A percentile compares a stretch with the other conserved stretches of the same genome.
Evolutionary conservation across 75 land plant species (phyloP).

Genomic region (Selaginella tamariscina): DNA sequence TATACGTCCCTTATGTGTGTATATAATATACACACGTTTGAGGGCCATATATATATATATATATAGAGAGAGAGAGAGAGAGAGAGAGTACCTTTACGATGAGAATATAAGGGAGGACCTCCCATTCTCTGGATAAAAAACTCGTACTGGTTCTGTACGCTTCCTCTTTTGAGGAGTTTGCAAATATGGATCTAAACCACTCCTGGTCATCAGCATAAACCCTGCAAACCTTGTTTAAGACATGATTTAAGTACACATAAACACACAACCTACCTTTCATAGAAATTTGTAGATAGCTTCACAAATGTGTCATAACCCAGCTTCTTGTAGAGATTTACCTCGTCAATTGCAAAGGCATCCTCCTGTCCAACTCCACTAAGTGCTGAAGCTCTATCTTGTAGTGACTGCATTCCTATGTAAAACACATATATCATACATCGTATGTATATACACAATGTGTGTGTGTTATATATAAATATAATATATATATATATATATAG

Average conservation of each 20-base stretch:
- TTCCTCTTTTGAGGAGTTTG: slow-evolving; percentile 62
- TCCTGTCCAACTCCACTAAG: slow-evolving; percentile 56
- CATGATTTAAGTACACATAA: not conserved
- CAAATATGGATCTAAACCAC: slow-evolving; percentile 81
- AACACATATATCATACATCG: not conserved
- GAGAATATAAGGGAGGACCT: slow-evolving; percentile 71
- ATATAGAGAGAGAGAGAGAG: not conserved
- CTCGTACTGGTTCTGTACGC: slow-evolving; percentile 88
- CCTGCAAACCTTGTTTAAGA: slow-evolving; percentile 25
- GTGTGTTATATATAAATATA: too few relatives aligned
- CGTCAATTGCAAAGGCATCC: slow-evolving; percentile 80
- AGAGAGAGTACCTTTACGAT: slow-evolving; percentile 46
- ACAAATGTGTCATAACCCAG: slow-evolving; percentile 67
- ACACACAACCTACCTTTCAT: slow-evolving; percentile 39
- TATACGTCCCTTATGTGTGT: too few relatives aligned
- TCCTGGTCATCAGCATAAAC: slow-evolving; percentile 83
- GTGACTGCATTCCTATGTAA: slow-evolving; percentile 46
- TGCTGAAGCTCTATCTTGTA: slow-evolving; percentile 63
- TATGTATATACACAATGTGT: not conserved
- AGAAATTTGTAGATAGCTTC: slow-evolving; percentile 80
- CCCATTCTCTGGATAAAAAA: slow-evolving; percentile 94
- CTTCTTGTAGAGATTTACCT: slow-evolving; percentile 47
- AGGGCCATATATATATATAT: not conserved
- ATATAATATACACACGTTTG: too few relatives aligned
- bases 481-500: too few relatives aligned